A percentile compares a stretch with the other conserved stretches of the same genome.
phyloP scores from a whole-genome alignment of 2,329 filamentous ascomycete species.

The Pseudopyricularia javanii region DNA sequence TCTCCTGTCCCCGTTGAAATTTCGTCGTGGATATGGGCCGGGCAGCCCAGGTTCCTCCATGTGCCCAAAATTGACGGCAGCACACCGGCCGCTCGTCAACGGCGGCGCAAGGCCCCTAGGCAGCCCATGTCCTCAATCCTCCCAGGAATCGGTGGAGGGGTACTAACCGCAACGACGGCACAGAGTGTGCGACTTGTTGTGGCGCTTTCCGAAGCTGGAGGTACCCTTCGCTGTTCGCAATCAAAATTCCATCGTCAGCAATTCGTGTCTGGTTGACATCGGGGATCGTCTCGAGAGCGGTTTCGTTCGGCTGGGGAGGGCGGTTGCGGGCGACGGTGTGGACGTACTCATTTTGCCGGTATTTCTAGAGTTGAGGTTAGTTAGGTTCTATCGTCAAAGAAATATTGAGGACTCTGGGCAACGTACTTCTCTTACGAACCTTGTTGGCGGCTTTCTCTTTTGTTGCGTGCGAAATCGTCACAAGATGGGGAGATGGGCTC shows the following conservation, averaged over 20 bases:
- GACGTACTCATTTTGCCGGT: slow-evolving; percentile 48
- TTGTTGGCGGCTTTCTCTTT: too few species aligned
- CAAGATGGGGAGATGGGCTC: too few species aligned
- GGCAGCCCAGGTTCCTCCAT: slow-evolving; percentile 1
- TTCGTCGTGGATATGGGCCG: background rate
- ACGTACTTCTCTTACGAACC: background rate
- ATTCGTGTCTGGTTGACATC: slow-evolving; percentile 4
- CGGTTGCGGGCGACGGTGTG: slow-evolving; percentile 1
- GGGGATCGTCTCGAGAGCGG: slow-evolving; percentile 3
- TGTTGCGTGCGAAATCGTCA: too few species aligned
- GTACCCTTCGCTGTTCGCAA: slow-evolving; percentile 39
- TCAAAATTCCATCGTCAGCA: slow-evolving; percentile 16
- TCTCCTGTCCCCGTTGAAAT: slow-evolving; percentile 4
- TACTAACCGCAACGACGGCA: slow-evolving; percentile 96
- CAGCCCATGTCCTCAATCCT: background rate
- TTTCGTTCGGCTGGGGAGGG: slow-evolving; percentile 8
- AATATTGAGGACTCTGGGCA: background rate
- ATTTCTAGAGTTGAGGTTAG: slow-evolving; percentile 10
- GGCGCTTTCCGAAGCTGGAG: slow-evolving; percentile 45
- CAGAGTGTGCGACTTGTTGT: slow-evolving; percentile 97
- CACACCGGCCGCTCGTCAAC: background rate
- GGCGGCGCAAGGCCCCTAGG: background rate
- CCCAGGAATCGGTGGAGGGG: slow-evolving; percentile 7
- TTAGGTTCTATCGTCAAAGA: too few species aligned
- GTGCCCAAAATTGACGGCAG: background rate